These are phyloP conservation scores for Musa schizocarpa DNA, from an alignment of 176 grass and related monocot species.

Conservation along the genomic window DNA sequence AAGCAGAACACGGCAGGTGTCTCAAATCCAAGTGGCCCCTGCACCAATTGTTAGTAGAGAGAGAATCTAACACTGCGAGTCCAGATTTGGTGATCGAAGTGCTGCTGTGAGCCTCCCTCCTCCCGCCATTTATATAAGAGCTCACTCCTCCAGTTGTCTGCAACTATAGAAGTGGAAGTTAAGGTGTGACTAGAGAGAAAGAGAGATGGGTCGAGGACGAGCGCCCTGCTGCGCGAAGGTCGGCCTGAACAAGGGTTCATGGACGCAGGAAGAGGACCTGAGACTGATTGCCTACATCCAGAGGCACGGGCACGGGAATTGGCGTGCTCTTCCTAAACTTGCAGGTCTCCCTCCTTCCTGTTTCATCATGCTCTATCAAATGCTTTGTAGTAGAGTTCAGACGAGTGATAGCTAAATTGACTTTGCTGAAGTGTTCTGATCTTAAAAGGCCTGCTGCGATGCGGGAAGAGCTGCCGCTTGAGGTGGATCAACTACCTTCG, in stretches of 20 bases:
- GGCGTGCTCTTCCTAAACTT: slow-evolving; percentile 18
- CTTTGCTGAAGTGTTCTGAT: not conserved
- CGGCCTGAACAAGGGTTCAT: slow-evolving; percentile 32
- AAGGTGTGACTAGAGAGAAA: not conserved
- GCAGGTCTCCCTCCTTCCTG: slow-evolving; percentile 22
- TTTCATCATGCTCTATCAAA: not conserved
- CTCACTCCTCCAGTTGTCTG: no score
- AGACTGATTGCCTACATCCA: slow-evolving; percentile 29
- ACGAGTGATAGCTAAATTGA: not conserved
- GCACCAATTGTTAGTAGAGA: no score
- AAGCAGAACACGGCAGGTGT: no score
- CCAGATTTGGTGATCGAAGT: no score
- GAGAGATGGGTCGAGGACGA: slow-evolving; percentile 20
- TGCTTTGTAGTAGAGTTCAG: not conserved
- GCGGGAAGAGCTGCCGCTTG: slow-evolving; percentile 38
- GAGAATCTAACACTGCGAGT: no score
- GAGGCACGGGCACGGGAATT: slow-evolving; percentile 20
- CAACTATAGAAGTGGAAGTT: no score
- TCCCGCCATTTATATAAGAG: no score
- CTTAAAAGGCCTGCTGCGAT: slow-evolving; percentile 30
- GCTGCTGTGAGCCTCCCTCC: no score
- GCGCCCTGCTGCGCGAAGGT: slow-evolving; percentile 30
- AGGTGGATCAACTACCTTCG: slow-evolving; percentile 42
- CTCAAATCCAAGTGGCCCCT: no score
- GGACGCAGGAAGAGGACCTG: slow-evolving; percentile 29